Conservation (phyloP, 257 asterid species). For the Jasminum sambac region DNA sequence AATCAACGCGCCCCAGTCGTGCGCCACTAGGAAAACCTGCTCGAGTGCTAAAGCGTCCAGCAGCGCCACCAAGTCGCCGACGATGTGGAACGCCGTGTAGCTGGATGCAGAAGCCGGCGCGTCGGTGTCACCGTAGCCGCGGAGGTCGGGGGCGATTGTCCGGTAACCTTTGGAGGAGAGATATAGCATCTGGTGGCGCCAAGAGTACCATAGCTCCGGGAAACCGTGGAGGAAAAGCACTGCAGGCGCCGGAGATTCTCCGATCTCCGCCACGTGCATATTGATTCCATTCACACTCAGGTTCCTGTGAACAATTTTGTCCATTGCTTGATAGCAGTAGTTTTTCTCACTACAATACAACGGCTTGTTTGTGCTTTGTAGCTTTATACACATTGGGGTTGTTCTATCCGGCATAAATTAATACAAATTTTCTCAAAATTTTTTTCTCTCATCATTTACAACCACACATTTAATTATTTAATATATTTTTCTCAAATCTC, state of each 20-base stretch:
- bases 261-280: slow-evolving; percentile 31
- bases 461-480: too few relatives aligned
- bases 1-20: slow-evolving; percentile 28
- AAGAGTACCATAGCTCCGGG: slow-evolving; percentile 17
- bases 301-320: slow-evolving; percentile 12
- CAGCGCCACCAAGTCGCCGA: slow-evolving; percentile 29
- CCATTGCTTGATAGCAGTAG: slow-evolving; percentile 6
- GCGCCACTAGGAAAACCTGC: slow-evolving; percentile 28
- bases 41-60: slow-evolving; percentile 18
- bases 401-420: too few relatives aligned
- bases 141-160: slow-evolving; percentile 27
- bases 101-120: slow-evolving; percentile 13
- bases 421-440: too few relatives aligned
- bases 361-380: too few relatives aligned
- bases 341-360: background rate
- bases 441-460: too few relatives aligned
- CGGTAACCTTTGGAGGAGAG: slow-evolving; percentile 26
- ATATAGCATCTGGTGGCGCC: slow-evolving; percentile 32
- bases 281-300: slow-evolving; percentile 19
- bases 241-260: slow-evolving; percentile 28
- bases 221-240: slow-evolving; percentile 32
- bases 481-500: too few relatives aligned
- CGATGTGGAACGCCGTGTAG: slow-evolving; percentile 21
- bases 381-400: too few relatives aligned
- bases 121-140: slow-evolving; percentile 29